Evolutionary conservation across 2,329 filamentous ascomycete species (phyloP).

Genomic region (Xylariales sp.): DNA sequence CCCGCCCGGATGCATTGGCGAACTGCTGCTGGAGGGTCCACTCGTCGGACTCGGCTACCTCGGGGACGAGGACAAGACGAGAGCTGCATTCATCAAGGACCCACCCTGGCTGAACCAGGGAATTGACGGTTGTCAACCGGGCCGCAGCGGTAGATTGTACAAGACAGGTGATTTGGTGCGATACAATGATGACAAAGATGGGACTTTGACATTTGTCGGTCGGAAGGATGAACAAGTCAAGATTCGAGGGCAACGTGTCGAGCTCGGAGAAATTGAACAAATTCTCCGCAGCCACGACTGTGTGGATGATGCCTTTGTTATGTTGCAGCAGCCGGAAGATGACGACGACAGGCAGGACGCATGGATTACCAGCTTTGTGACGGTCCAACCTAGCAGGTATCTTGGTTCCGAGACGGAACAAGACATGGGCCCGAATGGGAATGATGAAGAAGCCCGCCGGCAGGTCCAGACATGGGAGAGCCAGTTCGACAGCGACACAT

Average conservation of each 20-base stretch:
- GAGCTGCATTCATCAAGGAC: background rate
- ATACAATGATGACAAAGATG: constrained; percentile 9
- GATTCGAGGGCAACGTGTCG: constrained; percentile 45
- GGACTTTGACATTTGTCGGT: constrained; percentile 31
- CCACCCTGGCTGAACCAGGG: background rate
- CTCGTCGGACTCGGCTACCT: background rate
- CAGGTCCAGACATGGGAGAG: background rate
- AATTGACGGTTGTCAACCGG: background rate
- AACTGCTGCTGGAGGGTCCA: background rate
- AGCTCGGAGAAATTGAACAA: constrained; percentile 20
- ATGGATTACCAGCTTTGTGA: too few species aligned
- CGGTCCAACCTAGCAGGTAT: too few species aligned
- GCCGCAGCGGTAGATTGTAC: background rate
- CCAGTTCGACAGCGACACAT: background rate
- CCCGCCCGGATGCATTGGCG: background rate
- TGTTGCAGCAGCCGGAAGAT: too few species aligned
- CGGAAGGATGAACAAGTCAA: constrained; percentile 49
- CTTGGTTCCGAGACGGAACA: too few species aligned
- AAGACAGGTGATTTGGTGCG: background rate
- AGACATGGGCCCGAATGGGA: too few species aligned
- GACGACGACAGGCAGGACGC: too few species aligned
- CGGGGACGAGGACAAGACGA: background rate
- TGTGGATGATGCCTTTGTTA: too few species aligned
- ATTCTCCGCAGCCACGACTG: too few species aligned
- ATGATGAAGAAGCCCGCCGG: too few species aligned